A percentile compares a stretch with the other conserved stretches of the same genome.
Conservation (phyloP, 73 alveolate species). For the Tetrahymena thermophila region DNA sequence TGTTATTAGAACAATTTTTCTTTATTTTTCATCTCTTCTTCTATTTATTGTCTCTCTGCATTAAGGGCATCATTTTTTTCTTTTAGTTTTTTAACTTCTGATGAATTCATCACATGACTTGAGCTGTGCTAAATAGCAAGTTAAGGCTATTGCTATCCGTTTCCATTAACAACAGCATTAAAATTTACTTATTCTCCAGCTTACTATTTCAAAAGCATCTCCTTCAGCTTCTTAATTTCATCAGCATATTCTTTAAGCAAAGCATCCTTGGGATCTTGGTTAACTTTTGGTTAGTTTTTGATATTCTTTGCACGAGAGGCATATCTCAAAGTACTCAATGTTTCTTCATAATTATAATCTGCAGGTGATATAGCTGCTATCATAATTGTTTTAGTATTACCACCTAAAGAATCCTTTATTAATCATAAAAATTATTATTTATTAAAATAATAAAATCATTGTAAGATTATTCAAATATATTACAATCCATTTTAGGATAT, state of each 20-base stretch:
- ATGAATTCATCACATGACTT: constrained; percentile 1
- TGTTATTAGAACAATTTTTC: constrained; percentile 2
- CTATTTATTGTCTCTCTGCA: constrained; percentile 33
- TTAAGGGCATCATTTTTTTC: constrained; percentile 7
- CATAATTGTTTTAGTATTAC: constrained; percentile 98
- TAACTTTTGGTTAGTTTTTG: constrained; percentile 90
- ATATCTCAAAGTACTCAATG: constrained; percentile 91
- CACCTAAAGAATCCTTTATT: constrained; percentile 89
- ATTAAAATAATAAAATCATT: constrained; percentile 44
- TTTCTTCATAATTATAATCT: constrained; percentile 92
- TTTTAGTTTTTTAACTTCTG: constrained; percentile 6
- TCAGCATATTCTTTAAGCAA: constrained; percentile 88
- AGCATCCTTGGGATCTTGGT: constrained; percentile 99
- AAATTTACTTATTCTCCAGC: constrained; percentile 16
- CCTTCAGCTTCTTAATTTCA: constrained; percentile 79
- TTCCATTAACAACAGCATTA: neutral
- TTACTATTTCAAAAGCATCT: constrained; percentile 30
- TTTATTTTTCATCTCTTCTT: constrained; percentile 17
- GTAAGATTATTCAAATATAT: constrained; percentile 68
- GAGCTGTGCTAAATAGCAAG: neutral
- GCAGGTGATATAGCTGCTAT: constrained; percentile 96
- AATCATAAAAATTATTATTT: neutral
- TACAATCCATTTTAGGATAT: too few species aligned
- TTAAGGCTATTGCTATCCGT: neutral
- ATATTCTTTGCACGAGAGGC: constrained; percentile 96